These are phyloP conservation scores for Puccinia polysora DNA, from an alignment of 1,284 basidiomycete genomes.

Conservation along the genomic window DNA sequence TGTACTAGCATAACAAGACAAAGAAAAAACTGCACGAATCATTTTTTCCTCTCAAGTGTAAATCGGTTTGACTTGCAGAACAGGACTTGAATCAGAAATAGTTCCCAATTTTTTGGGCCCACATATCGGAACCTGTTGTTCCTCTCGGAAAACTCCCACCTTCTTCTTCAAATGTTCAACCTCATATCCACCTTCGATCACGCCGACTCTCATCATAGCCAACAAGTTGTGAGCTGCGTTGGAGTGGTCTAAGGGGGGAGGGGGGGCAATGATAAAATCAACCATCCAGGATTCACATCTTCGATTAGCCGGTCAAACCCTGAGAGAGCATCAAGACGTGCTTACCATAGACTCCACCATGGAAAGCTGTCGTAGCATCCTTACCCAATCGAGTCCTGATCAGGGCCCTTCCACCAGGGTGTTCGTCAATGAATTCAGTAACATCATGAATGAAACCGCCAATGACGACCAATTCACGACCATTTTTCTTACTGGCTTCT, in stretches of 20 bases:
- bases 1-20: too few species aligned
- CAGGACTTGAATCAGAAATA: slow-evolving; percentile 18
- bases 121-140: slow-evolving; percentile 41
- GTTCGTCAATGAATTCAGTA: slow-evolving; percentile 76
- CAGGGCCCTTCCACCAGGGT: slow-evolving; percentile 71
- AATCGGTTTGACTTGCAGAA: slow-evolving; percentile 16
- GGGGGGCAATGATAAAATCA: too few species aligned
- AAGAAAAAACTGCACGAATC: too few species aligned
- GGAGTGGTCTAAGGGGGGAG: slow-evolving; percentile 84
- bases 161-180: slow-evolving; percentile 42
- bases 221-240: slow-evolving; percentile 82
- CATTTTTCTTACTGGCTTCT: slow-evolving; percentile 61
- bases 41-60: slow-evolving; percentile 15
- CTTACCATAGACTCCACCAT: slow-evolving; percentile 68
- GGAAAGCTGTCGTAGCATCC: slow-evolving; percentile 87
- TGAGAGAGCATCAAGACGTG: background rate
- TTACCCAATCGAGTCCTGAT: slow-evolving; percentile 66
- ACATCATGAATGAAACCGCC: slow-evolving; percentile 89
- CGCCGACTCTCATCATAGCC: slow-evolving; percentile 84
- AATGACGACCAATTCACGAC: slow-evolving; percentile 70
- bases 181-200: slow-evolving; percentile 66
- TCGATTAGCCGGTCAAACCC: background rate
- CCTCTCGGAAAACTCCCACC: slow-evolving; percentile 34
- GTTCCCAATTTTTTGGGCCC: slow-evolving; percentile 32
- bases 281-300: too few species aligned